Percentiles rank a stretch among this genome's conserved stretches.
phyloP scores from a whole-genome alignment of 768 basidiomycete species.

The Amanita pallidorosea region DNA sequence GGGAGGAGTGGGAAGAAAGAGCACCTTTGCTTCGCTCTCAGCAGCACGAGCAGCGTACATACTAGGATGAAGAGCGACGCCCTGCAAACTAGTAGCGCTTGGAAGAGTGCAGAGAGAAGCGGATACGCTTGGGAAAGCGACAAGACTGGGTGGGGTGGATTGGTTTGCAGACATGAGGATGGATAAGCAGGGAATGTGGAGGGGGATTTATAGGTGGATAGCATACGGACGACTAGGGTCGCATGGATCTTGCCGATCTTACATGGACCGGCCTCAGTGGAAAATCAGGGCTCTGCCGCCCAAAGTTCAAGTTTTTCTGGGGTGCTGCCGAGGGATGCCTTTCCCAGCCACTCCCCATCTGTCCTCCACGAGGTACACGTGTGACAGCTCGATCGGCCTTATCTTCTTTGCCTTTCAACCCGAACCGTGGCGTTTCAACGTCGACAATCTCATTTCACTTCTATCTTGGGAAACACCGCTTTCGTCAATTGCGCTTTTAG shows the following conservation, averaged over 20 bases:
- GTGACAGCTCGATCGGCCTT: background rate
- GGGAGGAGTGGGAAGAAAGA: slow-evolving; percentile 6
- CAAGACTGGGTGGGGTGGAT: slow-evolving; percentile 38
- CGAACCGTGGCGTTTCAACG: background rate
- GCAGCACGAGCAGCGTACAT: slow-evolving; percentile 61
- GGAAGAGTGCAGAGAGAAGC: slow-evolving; percentile 59
- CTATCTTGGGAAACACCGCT: slow-evolving; percentile 3
- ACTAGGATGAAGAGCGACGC: slow-evolving; percentile 54
- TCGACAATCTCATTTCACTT: background rate
- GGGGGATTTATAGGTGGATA: background rate
- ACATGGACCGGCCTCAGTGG: background rate
- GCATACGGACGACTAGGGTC: background rate
- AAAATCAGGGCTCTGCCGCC: background rate
- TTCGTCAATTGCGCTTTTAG: background rate
- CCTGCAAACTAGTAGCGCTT: slow-evolving; percentile 59
- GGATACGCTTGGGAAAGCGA: slow-evolving; percentile 66
- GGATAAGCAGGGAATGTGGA: slow-evolving; percentile 10
- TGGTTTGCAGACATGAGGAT: slow-evolving; percentile 6
- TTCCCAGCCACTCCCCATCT: background rate
- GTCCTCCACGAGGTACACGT: background rate
- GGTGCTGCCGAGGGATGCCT: background rate
- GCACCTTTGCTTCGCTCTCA: slow-evolving; percentile 70
- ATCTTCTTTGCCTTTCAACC: background rate
- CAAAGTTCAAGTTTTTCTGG: background rate
- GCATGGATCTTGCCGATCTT: background rate